A percentile compares a stretch with the other conserved stretches of the same genome.
Conservation (phyloP, 2,329 filamentous ascomycete species). For the Xylariaceae sp. region DNA sequence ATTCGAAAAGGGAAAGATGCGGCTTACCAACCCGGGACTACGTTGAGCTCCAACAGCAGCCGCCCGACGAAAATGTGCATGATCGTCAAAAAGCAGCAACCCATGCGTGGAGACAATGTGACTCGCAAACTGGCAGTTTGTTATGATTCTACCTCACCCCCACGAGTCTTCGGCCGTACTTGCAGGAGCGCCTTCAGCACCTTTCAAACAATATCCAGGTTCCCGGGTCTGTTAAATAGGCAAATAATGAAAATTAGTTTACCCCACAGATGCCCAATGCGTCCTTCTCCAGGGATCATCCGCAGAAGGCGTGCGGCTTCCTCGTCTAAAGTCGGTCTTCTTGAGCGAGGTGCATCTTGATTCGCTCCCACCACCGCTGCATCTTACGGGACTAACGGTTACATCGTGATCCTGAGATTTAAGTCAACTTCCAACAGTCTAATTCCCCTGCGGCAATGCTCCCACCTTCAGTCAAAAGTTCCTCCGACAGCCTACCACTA, state of each 20-base stretch:
- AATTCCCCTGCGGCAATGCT: slow-evolving; percentile 14
- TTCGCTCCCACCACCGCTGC: slow-evolving; percentile 8
- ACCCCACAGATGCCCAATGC: slow-evolving; percentile 11
- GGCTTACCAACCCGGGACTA: slow-evolving; percentile 22
- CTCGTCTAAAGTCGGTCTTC: slow-evolving; percentile 13
- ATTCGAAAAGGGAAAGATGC: slow-evolving; percentile 11
- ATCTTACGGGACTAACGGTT: slow-evolving; percentile 7
- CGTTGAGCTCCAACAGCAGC: slow-evolving; percentile 19
- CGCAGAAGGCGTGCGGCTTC: slow-evolving; percentile 11
- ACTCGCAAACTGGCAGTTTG: too few relatives aligned
- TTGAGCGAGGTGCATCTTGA: slow-evolving; percentile 16
- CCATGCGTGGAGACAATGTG: slow-evolving; percentile 4
- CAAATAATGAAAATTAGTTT: slow-evolving; percentile 4
- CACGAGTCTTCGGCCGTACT: slow-evolving; percentile 15
- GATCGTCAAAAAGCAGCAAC: slow-evolving; percentile 19
- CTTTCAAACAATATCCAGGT: slow-evolving; percentile 22
- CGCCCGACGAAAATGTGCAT: slow-evolving; percentile 21
- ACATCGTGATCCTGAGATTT: slow-evolving; percentile 3
- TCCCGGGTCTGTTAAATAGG: slow-evolving; percentile 23
- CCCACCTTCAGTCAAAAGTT: background rate
- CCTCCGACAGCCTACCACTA: background rate
- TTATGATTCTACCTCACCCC: slow-evolving; percentile 20
- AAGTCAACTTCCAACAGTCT: background rate
- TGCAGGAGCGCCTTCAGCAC: background rate
- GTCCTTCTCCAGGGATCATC: slow-evolving; percentile 23